Conservation (phyloP, 768 basidiomycete genomes). For the Xerocomellus intermedius region DNA sequence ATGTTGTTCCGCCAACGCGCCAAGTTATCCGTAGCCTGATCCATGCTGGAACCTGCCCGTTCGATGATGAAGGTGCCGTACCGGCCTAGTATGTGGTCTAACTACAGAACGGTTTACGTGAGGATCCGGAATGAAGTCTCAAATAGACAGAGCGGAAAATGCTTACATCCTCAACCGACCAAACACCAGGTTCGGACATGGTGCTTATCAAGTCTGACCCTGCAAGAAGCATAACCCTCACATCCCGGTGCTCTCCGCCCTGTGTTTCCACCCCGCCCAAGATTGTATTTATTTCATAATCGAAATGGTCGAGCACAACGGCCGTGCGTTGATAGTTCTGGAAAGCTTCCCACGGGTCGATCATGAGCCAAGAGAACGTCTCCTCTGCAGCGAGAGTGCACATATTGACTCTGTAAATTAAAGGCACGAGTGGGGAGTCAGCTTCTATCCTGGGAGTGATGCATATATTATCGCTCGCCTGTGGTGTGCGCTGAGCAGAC, state of each 20-base stretch:
- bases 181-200: constrained; percentile 98
- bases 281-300: constrained; percentile 87
- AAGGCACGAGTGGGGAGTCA: constrained; percentile 19
- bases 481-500: constrained; percentile 82
- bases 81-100: constrained; percentile 93
- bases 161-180: constrained; percentile 91
- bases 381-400: constrained; percentile 87
- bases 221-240: constrained; percentile 90
- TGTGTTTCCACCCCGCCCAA: constrained; percentile 74
- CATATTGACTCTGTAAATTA: constrained; percentile 69
- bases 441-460: constrained; percentile 10
- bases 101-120: constrained; percentile 42
- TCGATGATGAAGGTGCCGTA: constrained; percentile 96
- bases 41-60: constrained; percentile 90
- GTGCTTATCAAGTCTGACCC: constrained; percentile 97
- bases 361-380: constrained; percentile 93
- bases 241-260: constrained; percentile 71
- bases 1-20: constrained; percentile 82
- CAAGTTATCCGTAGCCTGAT: constrained; percentile 72
- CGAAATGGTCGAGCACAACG: constrained; percentile 95
- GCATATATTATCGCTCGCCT: constrained; percentile 55
- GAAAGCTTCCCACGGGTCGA: constrained; percentile 98
- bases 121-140: constrained; percentile 12
- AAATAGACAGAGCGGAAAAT: not conserved
- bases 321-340: constrained; percentile 95